Conservation (phyloP, 2,329 filamentous ascomycete genomes). For the Colletotrichum acutatum region DNA sequence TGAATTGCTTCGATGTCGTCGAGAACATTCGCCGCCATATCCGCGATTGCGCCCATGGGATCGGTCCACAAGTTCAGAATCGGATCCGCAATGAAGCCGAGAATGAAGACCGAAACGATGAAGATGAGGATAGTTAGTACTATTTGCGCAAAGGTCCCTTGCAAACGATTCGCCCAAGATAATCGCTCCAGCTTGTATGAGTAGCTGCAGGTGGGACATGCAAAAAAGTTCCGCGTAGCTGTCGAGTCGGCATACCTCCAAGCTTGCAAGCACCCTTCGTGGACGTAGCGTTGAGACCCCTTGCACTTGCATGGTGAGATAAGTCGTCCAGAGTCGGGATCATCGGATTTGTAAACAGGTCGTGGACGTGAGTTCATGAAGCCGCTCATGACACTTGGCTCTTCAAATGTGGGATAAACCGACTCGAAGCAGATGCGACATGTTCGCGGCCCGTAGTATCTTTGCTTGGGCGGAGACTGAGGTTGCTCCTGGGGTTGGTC, state of each 20-base stretch:
- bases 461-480: conserved; percentile 37
- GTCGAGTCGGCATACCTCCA: conserved; percentile 82
- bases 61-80: conserved; percentile 91
- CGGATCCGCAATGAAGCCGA: conserved; percentile 93
- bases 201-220: conserved; percentile 90
- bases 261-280: conserved; percentile 86
- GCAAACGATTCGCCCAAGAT: conserved; percentile 77
- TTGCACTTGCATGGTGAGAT: conserved; percentile 94
- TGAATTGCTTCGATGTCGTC: conserved; percentile 52
- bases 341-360: conserved; percentile 76
- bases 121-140: conserved; percentile 79
- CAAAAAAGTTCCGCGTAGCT: conserved; percentile 78
- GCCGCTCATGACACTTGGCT: conserved; percentile 37
- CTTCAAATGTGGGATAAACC: conserved; percentile 59
- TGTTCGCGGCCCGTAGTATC: conserved; percentile 75
- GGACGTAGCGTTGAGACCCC: conserved; percentile 92
- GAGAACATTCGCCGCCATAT: conserved; percentile 59
- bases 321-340: conserved; percentile 78
- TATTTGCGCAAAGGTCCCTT: conserved; percentile 74
- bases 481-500: conserved; percentile 2
- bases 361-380: conserved; percentile 40
- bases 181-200: conserved; percentile 83
- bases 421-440: conserved; percentile 92
- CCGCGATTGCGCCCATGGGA: conserved; percentile 71
- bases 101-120: conserved; percentile 76